These are phyloP conservation scores for Tuber melanosporum DNA, from an alignment of 495 filamentous ascomycete genomes.

Conservation along the genomic window DNA sequence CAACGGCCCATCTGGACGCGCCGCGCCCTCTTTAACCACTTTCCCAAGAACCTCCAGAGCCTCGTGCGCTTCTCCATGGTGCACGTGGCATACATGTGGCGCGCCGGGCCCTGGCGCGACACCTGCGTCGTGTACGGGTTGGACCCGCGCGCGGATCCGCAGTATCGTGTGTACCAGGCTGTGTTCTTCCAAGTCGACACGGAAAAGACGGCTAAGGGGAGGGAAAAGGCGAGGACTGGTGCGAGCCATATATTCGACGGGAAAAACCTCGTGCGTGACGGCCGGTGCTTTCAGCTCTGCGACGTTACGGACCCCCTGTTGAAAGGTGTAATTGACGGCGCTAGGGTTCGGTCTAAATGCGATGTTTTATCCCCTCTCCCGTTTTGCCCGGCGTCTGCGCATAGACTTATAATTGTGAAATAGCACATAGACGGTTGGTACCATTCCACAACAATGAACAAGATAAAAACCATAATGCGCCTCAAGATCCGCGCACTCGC, in stretches of 20 bases:
- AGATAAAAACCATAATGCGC: slow-evolving; percentile 78
- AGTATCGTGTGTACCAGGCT: slow-evolving; percentile 77
- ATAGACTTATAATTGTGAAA: slow-evolving; percentile 49
- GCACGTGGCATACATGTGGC: slow-evolving; percentile 79
- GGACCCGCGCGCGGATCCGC: slow-evolving; percentile 69
- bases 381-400: slow-evolving; percentile 43
- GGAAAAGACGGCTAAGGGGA: slow-evolving; percentile 42
- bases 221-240: slow-evolving; percentile 29
- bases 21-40: slow-evolving; percentile 63
- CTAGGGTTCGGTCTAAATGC: slow-evolving; percentile 47
- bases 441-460: slow-evolving; percentile 66
- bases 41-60: slow-evolving; percentile 39
- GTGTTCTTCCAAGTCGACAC: slow-evolving; percentile 65
- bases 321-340: slow-evolving; percentile 48
- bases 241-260: slow-evolving; percentile 78
- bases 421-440: slow-evolving; percentile 64
- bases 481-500: slow-evolving; percentile 58
- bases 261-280: slow-evolving; percentile 57
- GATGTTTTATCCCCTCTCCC: slow-evolving; percentile 43
- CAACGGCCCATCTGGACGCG: slow-evolving; percentile 80
- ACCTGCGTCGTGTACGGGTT: slow-evolving; percentile 74
- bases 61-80: slow-evolving; percentile 41
- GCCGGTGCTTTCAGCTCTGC: slow-evolving; percentile 86
- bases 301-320: slow-evolving; percentile 79
- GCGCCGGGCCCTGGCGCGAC: slow-evolving; percentile 83